Percentiles rank a stretch among this genome's conserved stretches.
phyloP scores from a whole-genome alignment of 2,329 filamentous ascomycete genomes.

The Colletotrichum coccodes region DNA sequence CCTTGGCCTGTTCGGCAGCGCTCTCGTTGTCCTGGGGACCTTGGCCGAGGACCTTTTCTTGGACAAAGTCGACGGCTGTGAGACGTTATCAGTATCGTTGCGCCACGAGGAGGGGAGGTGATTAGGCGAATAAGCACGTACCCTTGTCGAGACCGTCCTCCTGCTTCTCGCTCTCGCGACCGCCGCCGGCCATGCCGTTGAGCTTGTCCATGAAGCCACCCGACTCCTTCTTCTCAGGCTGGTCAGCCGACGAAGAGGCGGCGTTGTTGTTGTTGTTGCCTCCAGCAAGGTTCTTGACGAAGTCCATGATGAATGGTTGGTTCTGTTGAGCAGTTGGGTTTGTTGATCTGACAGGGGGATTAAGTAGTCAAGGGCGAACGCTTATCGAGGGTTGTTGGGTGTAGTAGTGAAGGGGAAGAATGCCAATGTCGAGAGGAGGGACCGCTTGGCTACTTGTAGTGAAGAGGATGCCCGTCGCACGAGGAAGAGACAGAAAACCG shows the following conservation, averaged over 20 bases:
- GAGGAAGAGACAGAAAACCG: neutral
- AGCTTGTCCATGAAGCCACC: conserved; percentile 75
- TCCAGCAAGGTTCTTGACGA: conserved; percentile 61
- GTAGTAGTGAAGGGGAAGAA: neutral
- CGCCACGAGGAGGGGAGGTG: neutral
- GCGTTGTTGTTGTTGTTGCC: conserved; percentile 47
- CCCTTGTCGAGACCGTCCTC: conserved; percentile 87
- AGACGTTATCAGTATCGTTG: neutral
- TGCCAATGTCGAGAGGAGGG: neutral
- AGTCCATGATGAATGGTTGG: conserved; percentile 58
- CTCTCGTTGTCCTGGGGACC: conserved; percentile 78
- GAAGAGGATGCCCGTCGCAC: conserved; percentile 11
- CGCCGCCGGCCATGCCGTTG: conserved; percentile 78
- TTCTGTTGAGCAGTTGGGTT: neutral
- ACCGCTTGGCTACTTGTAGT: conserved; percentile 29
- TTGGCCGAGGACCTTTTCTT: conserved; percentile 77
- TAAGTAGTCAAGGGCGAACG: neutral
- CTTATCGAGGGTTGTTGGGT: neutral
- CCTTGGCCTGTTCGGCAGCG: conserved; percentile 84
- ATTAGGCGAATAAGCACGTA: conserved; percentile 42
- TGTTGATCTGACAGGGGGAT: neutral
- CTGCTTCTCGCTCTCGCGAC: conserved; percentile 80
- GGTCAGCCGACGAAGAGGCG: conserved; percentile 38
- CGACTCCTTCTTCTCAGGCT: conserved; percentile 46
- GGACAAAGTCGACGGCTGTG: conserved; percentile 79